phyloP scores from a whole-genome alignment of 139 green algal species.

The Mychonastes homosphaera region DNA sequence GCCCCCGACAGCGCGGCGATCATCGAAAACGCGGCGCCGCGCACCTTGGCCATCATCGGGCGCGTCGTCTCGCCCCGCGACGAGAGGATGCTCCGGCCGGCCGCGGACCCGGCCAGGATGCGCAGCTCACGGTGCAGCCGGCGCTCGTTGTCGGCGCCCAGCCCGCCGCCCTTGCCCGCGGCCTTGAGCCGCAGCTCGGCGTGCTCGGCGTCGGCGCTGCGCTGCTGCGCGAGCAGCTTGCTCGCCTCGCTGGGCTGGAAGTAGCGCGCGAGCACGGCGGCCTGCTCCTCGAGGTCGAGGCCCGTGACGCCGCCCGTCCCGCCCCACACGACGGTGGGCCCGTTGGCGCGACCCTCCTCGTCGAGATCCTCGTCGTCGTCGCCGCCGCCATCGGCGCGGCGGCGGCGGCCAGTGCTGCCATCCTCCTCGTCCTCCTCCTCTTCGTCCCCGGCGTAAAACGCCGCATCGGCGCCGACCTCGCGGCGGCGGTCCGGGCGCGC shows the following conservation, averaged over 20 bases:
- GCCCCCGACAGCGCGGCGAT: conserved; percentile 39
- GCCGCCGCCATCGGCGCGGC: no score
- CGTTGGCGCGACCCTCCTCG: no score
- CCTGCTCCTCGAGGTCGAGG: conserved; percentile 41
- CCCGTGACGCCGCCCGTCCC: conserved; percentile 23
- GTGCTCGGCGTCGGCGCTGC: conserved; percentile 24
- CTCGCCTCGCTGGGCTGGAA: conserved; percentile 42
- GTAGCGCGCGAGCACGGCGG: conserved; percentile 29
- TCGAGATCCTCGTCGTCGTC: no score
- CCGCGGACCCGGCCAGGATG: conserved; percentile 48
- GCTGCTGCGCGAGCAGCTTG: conserved; percentile 41
- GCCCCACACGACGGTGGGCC: conserved; percentile 35
- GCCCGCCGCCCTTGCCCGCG: conserved; percentile 14
- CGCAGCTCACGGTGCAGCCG: conserved; percentile 43
- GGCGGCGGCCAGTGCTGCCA: no score
- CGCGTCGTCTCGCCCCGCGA: conserved; percentile 39
- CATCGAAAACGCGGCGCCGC: conserved; percentile 70
- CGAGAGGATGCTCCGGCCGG: conserved; percentile 27
- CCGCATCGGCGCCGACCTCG: no score
- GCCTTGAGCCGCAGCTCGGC: conserved; percentile 20
- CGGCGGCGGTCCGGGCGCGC: no score
- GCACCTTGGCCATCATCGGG: conserved; percentile 84
- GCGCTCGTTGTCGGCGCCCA: conserved; percentile 22
- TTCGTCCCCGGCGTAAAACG: no score
- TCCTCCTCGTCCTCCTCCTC: no score